A percentile compares a stretch with the other conserved stretches of the same genome.
Conservation (phyloP, 129 eudicot species). For the Scalesia atractyloides region DNA sequence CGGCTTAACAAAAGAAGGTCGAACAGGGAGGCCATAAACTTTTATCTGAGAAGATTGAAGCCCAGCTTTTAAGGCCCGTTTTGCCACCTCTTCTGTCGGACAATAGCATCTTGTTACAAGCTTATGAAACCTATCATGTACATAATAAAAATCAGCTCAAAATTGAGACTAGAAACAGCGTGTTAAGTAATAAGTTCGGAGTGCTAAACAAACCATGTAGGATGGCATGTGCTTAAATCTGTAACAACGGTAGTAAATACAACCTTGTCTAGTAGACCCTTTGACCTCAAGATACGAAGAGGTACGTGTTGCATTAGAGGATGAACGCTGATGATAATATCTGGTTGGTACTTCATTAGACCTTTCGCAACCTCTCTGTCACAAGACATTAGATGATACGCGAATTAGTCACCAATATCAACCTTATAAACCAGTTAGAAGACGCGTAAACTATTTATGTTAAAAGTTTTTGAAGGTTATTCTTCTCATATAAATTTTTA, state of each 20-base stretch:
- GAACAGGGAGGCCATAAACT: slow-evolving; percentile 92
- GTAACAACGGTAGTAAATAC: slow-evolving; percentile 92
- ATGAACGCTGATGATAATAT: slow-evolving; percentile 95
- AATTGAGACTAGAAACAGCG: neutral
- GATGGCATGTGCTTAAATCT: slow-evolving; percentile 96
- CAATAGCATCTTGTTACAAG: slow-evolving; percentile 98
- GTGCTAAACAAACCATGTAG: slow-evolving; percentile 72
- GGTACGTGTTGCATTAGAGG: slow-evolving; percentile 99
- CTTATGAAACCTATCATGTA: slow-evolving; percentile 86
- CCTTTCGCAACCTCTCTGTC: slow-evolving; percentile 93
- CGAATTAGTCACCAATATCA: slow-evolving; percentile 14
- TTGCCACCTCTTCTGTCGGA: slow-evolving; percentile 95
- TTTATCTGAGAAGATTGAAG: slow-evolving; percentile 83
- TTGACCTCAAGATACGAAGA: slow-evolving; percentile 88
- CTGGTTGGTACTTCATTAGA: slow-evolving; percentile 93
- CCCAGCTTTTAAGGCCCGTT: slow-evolving; percentile 89
- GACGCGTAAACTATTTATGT: neutral
- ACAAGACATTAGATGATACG: slow-evolving; percentile 20
- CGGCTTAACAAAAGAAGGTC: slow-evolving; percentile 95
- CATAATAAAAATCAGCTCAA: slow-evolving; percentile 17
- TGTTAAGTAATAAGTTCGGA: neutral
- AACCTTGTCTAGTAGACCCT: slow-evolving; percentile 86
- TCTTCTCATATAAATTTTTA: neutral
- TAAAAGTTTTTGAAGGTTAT: neutral
- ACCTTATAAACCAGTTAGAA: neutral